Conservation (phyloP, 768 basidiomycete species). For the Trametes elegans region DNA sequence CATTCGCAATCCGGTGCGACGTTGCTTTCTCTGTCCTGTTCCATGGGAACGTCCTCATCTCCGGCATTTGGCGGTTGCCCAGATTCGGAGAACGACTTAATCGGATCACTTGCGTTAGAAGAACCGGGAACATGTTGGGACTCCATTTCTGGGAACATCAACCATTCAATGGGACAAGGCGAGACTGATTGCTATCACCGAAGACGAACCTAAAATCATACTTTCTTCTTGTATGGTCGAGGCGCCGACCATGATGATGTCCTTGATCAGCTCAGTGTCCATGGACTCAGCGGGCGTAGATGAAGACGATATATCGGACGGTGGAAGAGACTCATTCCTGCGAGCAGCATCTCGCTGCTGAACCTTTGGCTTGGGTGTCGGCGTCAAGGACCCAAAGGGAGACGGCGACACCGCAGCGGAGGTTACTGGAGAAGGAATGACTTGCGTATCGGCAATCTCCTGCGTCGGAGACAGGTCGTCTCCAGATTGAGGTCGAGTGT, state of each 20-base stretch:
- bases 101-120: conserved; percentile 24
- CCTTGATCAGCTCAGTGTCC: conserved; percentile 41
- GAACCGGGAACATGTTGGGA: conserved; percentile 24
- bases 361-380: conserved; percentile 7
- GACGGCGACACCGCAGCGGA: conserved; percentile 6
- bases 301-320: conserved; percentile 24
- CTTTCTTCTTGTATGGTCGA: conserved; percentile 31
- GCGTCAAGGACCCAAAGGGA: conserved; percentile 3
- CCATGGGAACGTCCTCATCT: conserved; percentile 5
- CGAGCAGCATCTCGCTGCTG: background rate
- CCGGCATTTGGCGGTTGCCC: background rate
- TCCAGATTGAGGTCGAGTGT: background rate
- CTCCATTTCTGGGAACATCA: conserved; percentile 39
- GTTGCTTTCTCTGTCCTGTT: conserved; percentile 18
- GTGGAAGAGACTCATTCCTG: conserved; percentile 18
- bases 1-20: conserved; percentile 67
- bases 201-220: conserved; percentile 47
- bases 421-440: conserved; percentile 24
- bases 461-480: conserved; percentile 52
- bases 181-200: no score
- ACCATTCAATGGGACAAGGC: no score
- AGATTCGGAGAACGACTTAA: conserved; percentile 39
- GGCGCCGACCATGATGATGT: conserved; percentile 25
- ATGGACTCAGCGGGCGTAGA: conserved; percentile 24
- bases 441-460: conserved; percentile 36